Base-by-base conservation (phyloP, 2,329 filamentous ascomycete species). In the Lecanicillium sp. region DNA sequence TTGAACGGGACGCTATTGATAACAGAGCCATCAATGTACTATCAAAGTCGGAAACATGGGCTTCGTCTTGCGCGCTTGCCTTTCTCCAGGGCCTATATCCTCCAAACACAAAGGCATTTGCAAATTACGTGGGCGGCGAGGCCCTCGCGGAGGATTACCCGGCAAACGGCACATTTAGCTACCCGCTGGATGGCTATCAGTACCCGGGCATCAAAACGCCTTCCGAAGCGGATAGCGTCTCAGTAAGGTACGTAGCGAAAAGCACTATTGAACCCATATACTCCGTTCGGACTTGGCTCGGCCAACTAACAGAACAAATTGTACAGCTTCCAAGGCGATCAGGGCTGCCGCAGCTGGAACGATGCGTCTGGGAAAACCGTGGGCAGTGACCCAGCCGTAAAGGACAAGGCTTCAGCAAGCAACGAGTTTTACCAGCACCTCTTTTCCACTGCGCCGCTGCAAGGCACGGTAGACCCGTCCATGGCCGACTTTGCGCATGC, bases 21-120 rank as follows among this genome's bases (percentile, higher is more conserved):
- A 73, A 71, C 42, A 48, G 42, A 3, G 66, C 75, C 47, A 48
- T 79, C 14, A 52, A 55, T 22, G 48, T 73, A 25, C 46, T 61
- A 22, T 62, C 66, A 15, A 64, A 54, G 27, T 52, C 58, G 4
- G 63, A 71, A 36, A 55, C 59, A 18, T 70, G 62, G 51, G 53
- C 89, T 22, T 74, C 79, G 37, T 79, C 73, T 44, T 79, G 85
- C 3, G 86, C 85, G 25, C 66, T 76, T 37, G 87, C 81, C 1
- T 94, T 94, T 59, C 63, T 92, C 49, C 88, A 95, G 56, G 87
- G 83, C 4, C 68, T 95, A 4, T 95, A 94, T 54, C 87, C 88
- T 3, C 85, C 87, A 0, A 71, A 74, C 1, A 68, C 68, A 4
- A 44, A 51, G 9, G 46, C 51, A 1, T 64, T 62, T 27, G 47